phyloP scores from a whole-genome alignment of 108 stramenopile species.

The Fragilariopsis cylindrus region DNA sequence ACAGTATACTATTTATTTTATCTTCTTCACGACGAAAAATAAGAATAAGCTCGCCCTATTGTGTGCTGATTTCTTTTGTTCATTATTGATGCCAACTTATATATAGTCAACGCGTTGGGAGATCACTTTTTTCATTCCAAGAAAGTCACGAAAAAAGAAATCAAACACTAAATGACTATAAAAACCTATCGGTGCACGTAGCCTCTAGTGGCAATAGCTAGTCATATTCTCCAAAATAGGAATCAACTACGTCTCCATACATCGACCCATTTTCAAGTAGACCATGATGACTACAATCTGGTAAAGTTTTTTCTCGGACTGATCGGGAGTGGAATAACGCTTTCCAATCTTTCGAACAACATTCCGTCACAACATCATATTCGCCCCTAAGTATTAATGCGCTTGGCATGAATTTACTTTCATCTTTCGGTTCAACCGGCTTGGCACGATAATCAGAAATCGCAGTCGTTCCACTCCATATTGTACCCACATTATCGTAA shows the following conservation, averaged over 20 bases:
- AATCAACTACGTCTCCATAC: background rate
- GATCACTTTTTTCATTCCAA: background rate
- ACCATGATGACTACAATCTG: slow-evolving; percentile 63
- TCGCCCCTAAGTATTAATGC: slow-evolving; percentile 46
- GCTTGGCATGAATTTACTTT: slow-evolving; percentile 18
- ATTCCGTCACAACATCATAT: slow-evolving; percentile 57
- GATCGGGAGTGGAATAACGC: slow-evolving; percentile 30
- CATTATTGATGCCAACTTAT: no score
- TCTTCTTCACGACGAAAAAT: no score
- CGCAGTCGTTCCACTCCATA: slow-evolving; percentile 57
- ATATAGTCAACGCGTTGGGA: no score
- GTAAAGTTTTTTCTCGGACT: slow-evolving; percentile 28
- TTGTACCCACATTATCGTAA: slow-evolving; percentile 49
- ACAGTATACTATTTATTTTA: no score
- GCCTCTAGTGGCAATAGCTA: background rate
- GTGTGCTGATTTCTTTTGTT: no score
- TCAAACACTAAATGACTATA: background rate
- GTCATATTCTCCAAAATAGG: background rate
- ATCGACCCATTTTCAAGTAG: slow-evolving; percentile 44
- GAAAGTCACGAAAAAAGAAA: background rate
- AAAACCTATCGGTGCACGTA: background rate
- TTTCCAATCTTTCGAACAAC: slow-evolving; percentile 52
- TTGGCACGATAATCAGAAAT: slow-evolving; percentile 47
- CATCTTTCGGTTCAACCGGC: slow-evolving; percentile 24
- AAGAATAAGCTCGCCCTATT: no score